These are phyloP conservation scores for Linnemannia zychae DNA, from an alignment of 192 early-diverging fungal genomes.

Conservation along the genomic window DNA sequence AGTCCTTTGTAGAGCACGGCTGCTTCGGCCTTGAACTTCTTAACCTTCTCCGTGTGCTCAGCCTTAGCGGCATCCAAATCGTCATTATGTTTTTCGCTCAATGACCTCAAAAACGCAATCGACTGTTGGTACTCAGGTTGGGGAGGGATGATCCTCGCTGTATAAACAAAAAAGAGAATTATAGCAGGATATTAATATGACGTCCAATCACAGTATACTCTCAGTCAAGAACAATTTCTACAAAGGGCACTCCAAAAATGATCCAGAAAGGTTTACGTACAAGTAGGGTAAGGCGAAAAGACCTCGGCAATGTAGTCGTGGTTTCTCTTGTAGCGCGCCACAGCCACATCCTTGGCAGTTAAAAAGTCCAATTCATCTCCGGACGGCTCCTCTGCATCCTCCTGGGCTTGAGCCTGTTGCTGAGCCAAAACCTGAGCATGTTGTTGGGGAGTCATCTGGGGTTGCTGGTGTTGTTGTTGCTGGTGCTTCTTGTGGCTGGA, in stretches of 20 bases:
- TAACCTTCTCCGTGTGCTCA: conserved; percentile 60
- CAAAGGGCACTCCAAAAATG: conserved; percentile 37
- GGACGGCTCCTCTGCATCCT: conserved; percentile 70
- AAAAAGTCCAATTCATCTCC: conserved; percentile 73
- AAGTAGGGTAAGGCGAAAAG: conserved; percentile 71
- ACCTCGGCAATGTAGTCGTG: conserved; percentile 76
- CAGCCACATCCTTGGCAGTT: conserved; percentile 70
- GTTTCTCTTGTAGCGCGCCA: conserved; percentile 72
- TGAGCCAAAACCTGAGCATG: conserved; percentile 39
- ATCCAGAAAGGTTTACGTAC: conserved; percentile 53
- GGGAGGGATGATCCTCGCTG: conserved; percentile 28
- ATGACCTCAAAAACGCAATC: conserved; percentile 18
- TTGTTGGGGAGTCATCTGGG: conserved; percentile 40
- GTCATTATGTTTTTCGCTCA: conserved; percentile 38
- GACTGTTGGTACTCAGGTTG: conserved; percentile 15
- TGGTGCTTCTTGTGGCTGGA: conserved; percentile 51
- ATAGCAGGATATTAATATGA: background rate
- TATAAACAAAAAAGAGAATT: background rate
- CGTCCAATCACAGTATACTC: background rate
- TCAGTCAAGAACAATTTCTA: conserved; percentile 14
- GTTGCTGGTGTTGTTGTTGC: conserved; percentile 35
- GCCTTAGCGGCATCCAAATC: conserved; percentile 38
- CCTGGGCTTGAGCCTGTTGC: conserved; percentile 50
- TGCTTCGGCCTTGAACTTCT: conserved; percentile 48
- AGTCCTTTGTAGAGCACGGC: conserved; percentile 52